Percentiles rank a stretch among this genome's conserved stretches.
Conservation (phyloP, 371 early-diverging fungal species). For the Lichtheimia ornata region DNA sequence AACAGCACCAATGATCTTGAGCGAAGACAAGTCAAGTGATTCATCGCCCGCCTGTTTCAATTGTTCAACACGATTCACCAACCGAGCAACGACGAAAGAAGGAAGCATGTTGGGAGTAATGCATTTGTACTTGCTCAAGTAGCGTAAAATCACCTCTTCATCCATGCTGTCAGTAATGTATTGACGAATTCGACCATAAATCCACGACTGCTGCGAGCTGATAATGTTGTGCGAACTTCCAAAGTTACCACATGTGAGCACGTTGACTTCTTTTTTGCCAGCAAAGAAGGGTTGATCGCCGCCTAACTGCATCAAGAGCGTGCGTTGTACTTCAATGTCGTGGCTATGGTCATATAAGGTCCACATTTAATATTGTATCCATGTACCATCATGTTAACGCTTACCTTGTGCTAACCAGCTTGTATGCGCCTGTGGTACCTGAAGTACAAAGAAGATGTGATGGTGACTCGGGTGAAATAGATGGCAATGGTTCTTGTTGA, state of each 20-base stretch:
- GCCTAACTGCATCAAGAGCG: too few species aligned
- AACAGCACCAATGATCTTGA: not conserved
- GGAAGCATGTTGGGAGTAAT: not conserved
- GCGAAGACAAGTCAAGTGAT: not conserved
- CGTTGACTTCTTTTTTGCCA: not conserved
- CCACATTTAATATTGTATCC: not conserved
- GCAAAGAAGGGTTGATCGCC: too few species aligned
- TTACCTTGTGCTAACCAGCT: not conserved
- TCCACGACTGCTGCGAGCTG: not conserved
- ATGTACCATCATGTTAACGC: not conserved
- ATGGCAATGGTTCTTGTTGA: not conserved
- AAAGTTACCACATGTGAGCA: not conserved
- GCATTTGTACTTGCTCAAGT: not conserved
- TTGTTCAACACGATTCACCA: not conserved
- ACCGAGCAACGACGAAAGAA: too few species aligned
- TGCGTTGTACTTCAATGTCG: not conserved
- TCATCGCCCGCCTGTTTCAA: not conserved
- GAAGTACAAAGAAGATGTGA: not conserved
- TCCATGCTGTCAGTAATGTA: not conserved
- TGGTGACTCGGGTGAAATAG: not conserved
- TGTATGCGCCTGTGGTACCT: not conserved
- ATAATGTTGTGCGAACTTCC: not conserved
- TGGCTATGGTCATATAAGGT: not conserved
- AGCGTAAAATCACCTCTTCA: not conserved
- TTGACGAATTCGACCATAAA: not conserved